Conservation (phyloP, 164 flowering plant genomes). For the Houttuynia cordata region DNA sequence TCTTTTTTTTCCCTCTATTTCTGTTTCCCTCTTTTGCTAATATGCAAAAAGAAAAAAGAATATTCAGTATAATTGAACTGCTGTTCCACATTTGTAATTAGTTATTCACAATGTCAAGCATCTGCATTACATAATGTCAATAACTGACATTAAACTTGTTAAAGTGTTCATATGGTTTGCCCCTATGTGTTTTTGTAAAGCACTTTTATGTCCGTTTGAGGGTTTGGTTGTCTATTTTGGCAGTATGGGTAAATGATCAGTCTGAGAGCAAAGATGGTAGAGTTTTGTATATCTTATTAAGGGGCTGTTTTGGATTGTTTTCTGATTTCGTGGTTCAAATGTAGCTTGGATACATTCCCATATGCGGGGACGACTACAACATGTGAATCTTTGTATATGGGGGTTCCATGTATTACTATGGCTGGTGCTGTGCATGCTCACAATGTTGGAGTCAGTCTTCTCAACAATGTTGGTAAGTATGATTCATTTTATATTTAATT, state of each 20-base stretch:
- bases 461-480: slow-evolving; percentile 69
- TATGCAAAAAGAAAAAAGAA: no score
- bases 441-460: slow-evolving; percentile 95
- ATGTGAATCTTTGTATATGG: slow-evolving; percentile 96
- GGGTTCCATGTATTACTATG: slow-evolving; percentile 97
- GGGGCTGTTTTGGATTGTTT: not conserved
- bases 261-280: not conserved
- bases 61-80: no score
- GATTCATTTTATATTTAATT: not conserved
- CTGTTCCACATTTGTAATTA: no score
- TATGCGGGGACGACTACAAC: slow-evolving; percentile 99
- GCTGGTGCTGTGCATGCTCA: slow-evolving; percentile 94
- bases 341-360: slow-evolving; percentile 96
- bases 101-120: no score
- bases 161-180: no score
- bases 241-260: not conserved
- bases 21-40: no score
- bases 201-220: no score
- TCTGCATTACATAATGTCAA: no score
- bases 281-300: not conserved
- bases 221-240: no score
- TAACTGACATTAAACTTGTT: no score
- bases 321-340: slow-evolving; percentile 3
- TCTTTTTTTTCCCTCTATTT: no score
- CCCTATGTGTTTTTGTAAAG: no score